These are phyloP conservation scores for Torrubiella hemipterigena DNA, from an alignment of 2,329 filamentous ascomycete genomes.

Conservation along the genomic window DNA sequence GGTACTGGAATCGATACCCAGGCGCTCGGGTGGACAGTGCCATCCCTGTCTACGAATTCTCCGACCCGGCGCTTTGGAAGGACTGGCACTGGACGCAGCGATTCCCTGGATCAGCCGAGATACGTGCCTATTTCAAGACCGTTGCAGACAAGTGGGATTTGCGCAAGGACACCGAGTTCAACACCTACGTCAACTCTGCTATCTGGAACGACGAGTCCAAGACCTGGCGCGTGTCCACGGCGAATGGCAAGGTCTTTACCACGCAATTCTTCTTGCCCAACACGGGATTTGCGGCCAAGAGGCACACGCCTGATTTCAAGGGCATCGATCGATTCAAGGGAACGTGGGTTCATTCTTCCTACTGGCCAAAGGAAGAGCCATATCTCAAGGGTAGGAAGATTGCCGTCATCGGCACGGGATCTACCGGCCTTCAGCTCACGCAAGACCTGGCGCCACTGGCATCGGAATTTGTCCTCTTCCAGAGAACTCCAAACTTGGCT, in stretches of 20 bases:
- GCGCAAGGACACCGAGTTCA: conserved; percentile 26
- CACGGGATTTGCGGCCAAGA: conserved; percentile 37
- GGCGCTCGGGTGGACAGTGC: conserved; percentile 20
- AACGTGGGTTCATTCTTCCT: conserved; percentile 44
- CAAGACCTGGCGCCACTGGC: conserved; percentile 46
- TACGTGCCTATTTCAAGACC: conserved; percentile 27
- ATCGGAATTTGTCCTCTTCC: conserved; percentile 45
- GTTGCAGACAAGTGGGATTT: conserved; percentile 24
- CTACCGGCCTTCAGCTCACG: conserved; percentile 51
- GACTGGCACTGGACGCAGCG: conserved; percentile 26
- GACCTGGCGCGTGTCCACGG: conserved; percentile 25
- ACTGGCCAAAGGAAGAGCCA: conserved; percentile 47
- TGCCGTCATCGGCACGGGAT: conserved; percentile 53
- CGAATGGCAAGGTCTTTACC: conserved; percentile 17
- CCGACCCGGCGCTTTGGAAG: conserved; percentile 17
- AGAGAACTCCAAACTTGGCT: conserved; percentile 54
- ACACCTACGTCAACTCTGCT: conserved; percentile 23
- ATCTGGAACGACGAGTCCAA: conserved; percentile 18
- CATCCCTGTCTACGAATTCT: conserved; percentile 15
- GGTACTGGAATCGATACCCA: conserved; percentile 22
- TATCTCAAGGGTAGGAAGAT: conserved; percentile 45
- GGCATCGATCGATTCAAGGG: conserved; percentile 50
- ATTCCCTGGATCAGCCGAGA: conserved; percentile 19
- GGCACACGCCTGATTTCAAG: conserved; percentile 48
- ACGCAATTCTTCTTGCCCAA: conserved; percentile 24